A percentile compares a stretch with the other conserved stretches of the same genome.
phyloP scores from a whole-genome alignment of 129 eudicot genomes.

The Flaveria ramosissima region DNA sequence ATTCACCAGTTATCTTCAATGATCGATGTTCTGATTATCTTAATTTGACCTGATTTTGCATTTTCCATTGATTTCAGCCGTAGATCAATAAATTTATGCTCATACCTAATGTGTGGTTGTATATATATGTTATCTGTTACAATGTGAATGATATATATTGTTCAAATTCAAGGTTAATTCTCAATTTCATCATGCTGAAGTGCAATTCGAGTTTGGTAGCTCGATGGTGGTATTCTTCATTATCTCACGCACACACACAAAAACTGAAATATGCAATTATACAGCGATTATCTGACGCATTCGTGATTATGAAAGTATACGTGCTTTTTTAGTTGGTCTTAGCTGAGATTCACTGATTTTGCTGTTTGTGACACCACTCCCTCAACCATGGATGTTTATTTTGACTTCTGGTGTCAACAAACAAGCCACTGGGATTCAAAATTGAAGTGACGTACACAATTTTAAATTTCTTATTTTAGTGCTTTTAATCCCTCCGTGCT shows the following conservation, averaged over 20 bases:
- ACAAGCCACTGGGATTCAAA: not conserved
- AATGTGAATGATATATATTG: not conserved
- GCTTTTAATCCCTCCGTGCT: not conserved
- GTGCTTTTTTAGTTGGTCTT: not conserved
- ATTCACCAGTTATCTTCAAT: not conserved
- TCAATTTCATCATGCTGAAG: constrained; percentile 13
- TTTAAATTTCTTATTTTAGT: not conserved
- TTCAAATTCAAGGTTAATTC: not conserved
- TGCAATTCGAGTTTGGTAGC: constrained; percentile 17
- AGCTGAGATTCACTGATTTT: constrained; percentile 1
- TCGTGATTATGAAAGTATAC: not conserved
- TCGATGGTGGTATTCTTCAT: not conserved
- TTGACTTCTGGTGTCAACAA: constrained; percentile 16
- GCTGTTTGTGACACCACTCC: constrained; percentile 11
- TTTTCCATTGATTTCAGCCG: not conserved
- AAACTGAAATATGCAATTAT: not conserved
- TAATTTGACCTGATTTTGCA: constrained; percentile 19
- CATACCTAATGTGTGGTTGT: not conserved
- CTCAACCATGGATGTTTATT: constrained; percentile 15
- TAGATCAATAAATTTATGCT: not conserved
- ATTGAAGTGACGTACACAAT: not conserved
- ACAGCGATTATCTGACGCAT: not conserved
- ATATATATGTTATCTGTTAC: not conserved
- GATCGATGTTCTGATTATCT: not conserved
- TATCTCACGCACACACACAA: not conserved